Percentiles rank a stretch among this genome's conserved stretches.
These are phyloP conservation scores for Fraxinus pennsylvanica DNA, from an alignment of 257 asterid genomes.

Conservation along the genomic window DNA sequence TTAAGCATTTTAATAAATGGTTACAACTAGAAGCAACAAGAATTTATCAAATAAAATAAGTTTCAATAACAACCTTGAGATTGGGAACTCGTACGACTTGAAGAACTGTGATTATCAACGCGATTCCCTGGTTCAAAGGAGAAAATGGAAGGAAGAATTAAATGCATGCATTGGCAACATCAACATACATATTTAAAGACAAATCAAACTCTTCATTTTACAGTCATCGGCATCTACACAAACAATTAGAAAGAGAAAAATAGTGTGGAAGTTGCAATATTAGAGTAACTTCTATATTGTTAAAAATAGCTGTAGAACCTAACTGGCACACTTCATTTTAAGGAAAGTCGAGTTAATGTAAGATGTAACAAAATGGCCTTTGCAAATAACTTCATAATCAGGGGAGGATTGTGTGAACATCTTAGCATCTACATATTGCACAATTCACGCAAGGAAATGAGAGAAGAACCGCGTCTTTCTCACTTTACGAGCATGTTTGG, in stretches of 20 bases:
- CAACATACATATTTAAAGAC: neutral
- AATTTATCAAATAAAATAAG: slow-evolving; percentile 17
- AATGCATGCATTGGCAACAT: neutral
- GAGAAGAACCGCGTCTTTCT: neutral
- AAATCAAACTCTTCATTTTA: neutral
- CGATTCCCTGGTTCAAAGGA: slow-evolving; percentile 70
- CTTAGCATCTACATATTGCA: neutral
- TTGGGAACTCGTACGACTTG: slow-evolving; percentile 88
- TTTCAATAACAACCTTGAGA: slow-evolving; percentile 67
- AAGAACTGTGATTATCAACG: slow-evolving; percentile 90
- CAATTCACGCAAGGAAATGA: neutral
- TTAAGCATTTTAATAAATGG: neutral
- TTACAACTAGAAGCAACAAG: neutral
- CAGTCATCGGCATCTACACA: slow-evolving; percentile 2
- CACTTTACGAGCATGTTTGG: neutral
- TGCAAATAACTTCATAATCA: neutral
- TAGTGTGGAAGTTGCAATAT: neutral
- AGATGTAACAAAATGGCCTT: neutral
- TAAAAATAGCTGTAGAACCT: neutral
- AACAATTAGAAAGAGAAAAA: neutral
- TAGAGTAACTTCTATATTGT: too few species aligned
- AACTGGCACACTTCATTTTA: neutral
- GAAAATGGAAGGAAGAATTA: slow-evolving; percentile 15
- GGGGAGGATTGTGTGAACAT: too few species aligned
- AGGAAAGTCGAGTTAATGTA: neutral